Conservation (phyloP, 208 protist genomes). For the Phytomonas francai region DNA sequence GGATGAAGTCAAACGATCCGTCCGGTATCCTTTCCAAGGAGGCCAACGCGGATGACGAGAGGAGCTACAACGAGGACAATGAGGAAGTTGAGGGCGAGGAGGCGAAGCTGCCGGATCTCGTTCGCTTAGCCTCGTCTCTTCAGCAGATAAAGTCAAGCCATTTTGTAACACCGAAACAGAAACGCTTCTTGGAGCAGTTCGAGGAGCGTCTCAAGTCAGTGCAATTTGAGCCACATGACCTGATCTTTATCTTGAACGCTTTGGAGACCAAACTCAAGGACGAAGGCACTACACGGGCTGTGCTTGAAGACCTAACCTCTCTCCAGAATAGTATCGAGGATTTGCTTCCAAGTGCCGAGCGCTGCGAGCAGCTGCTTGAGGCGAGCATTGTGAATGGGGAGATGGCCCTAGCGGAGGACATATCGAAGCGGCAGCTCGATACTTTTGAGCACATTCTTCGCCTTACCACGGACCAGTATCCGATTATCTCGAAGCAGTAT, state of each 20-base stretch:
- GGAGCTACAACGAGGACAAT: constrained; percentile 10
- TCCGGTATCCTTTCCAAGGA: background rate
- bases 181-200: constrained; percentile 72
- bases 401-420: constrained; percentile 85
- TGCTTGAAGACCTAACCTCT: constrained; percentile 66
- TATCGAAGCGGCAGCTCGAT: constrained; percentile 75
- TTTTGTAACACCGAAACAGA: constrained; percentile 82
- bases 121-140: constrained; percentile 65
- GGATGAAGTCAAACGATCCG: background rate
- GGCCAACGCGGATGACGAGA: background rate
- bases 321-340: constrained; percentile 85
- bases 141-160: constrained; percentile 68
- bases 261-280: constrained; percentile 78
- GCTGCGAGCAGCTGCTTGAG: constrained; percentile 87
- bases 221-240: constrained; percentile 68
- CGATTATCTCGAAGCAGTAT: constrained; percentile 77
- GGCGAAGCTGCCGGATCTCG: constrained; percentile 60
- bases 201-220: constrained; percentile 66
- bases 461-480: constrained; percentile 87
- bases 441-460: constrained; percentile 80
- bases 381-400: constrained; percentile 82
- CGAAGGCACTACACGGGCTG: constrained; percentile 66
- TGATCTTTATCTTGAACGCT: constrained; percentile 77
- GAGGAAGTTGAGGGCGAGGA: constrained; percentile 21
- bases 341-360: constrained; percentile 74